Evolutionary conservation across 169 alveolate species (phyloP), one percentile per base, ranked within the genome.

Genomic region (Theileria annulata): DNA sequence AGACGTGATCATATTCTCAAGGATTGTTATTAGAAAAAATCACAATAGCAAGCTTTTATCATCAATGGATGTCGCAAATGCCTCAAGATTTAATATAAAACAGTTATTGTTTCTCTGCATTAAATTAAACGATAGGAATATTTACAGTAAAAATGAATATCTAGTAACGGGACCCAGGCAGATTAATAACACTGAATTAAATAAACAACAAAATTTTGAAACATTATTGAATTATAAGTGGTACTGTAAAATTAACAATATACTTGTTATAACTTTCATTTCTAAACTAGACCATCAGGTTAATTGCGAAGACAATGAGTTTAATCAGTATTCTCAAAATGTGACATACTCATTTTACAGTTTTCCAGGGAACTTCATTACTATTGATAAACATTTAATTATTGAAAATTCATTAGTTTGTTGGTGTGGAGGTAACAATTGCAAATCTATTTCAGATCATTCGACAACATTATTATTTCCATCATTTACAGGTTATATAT

Each of bases 401-500:
- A 15, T 70, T 28, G 17, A 70, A 30, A 75, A 75, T 27, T 63
- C 81, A n/a, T 51, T 49, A 13, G 27, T 82, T 6, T 82, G 89
- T 47, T 69, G 86, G 75, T 82, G 89, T 51, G 35, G 72, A 30
- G 85, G 86, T 21, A 30, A 21, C 8, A 21, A n/a, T 6, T 74
- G 89, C 31, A n/a, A 3, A 23, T 37, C 85, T 0, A 3, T 82
- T 35, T 54, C 54, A 10, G 81, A 82, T 49, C 75, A 71, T 54
- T 59, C 68, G n/a, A 70, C 76, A 8, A 82, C 79, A 21, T 4
- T 82, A 15, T 13, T 30, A 56, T 19, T 35, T 8, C 88, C 88
- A 13, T 42, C 31, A 0, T 69, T 48, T 25, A 27, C 30, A n/a
- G 76, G 64, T 25, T 71, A 80, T 19, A 63, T 64, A 28, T 37